Percentiles rank a stretch among this genome's conserved stretches.
phyloP scores from a whole-genome alignment of 2,329 filamentous ascomycete species.

The Coleophoma cylindrospora region DNA sequence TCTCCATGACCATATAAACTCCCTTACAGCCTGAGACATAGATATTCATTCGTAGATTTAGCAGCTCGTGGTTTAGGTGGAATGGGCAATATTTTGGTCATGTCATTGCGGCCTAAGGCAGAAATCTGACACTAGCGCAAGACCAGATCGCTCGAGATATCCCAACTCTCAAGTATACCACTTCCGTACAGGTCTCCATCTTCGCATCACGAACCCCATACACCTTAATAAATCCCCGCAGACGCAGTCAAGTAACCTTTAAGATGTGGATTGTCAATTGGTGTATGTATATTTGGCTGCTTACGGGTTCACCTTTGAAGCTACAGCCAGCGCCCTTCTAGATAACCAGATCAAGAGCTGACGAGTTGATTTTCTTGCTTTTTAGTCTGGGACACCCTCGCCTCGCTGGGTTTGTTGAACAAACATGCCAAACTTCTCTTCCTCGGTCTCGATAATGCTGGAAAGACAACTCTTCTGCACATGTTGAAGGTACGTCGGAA shows the following conservation, averaged over 20 bases:
- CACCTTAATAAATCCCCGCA: no score
- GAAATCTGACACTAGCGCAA: background rate
- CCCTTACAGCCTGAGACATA: no score
- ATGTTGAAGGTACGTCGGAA: conserved; percentile 76
- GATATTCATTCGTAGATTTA: no score
- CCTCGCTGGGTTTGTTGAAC: conserved; percentile 83
- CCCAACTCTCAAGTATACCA: background rate
- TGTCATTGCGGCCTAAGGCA: background rate
- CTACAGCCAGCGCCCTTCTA: background rate
- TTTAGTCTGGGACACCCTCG: conserved; percentile 83
- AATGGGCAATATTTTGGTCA: background rate
- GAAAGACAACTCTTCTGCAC: conserved; percentile 89
- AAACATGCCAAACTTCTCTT: conserved; percentile 96
- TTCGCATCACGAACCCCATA: no score
- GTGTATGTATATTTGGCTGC: conserved; percentile 58
- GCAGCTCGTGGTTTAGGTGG: background rate
- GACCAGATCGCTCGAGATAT: background rate
- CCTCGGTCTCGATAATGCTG: conserved; percentile 88
- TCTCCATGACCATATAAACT: no score
- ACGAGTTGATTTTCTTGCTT: conserved; percentile 16
- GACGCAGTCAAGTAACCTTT: background rate
- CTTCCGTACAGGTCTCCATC: no score
- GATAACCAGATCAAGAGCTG: conserved; percentile 16
- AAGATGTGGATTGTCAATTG: conserved; percentile 92
- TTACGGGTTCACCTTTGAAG: background rate